Evolutionary conservation across 2,329 filamentous ascomycete genomes (phyloP).

Genomic region (Talaromyces sp.): DNA sequence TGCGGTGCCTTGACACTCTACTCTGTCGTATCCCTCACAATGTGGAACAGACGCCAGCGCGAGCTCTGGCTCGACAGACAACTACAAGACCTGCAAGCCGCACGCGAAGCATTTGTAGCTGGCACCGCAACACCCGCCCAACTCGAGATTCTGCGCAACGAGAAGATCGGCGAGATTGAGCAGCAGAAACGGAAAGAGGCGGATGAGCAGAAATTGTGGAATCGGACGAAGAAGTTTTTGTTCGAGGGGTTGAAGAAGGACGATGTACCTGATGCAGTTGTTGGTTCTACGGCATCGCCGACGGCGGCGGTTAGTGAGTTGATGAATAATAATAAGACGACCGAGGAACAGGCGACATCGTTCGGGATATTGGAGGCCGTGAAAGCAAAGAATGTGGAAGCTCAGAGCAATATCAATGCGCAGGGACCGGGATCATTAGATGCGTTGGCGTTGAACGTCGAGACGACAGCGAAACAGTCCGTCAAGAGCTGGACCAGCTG

Average conservation of each 20-base stretch:
- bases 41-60: slow-evolving; percentile 64
- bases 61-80: slow-evolving; percentile 58
- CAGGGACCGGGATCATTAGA: slow-evolving; percentile 30
- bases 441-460: slow-evolving; percentile 35
- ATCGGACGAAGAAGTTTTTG: slow-evolving; percentile 37
- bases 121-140: slow-evolving; percentile 41
- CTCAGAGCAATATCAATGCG: background rate
- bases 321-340: slow-evolving; percentile 3
- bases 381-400: slow-evolving; percentile 31
- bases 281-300: background rate
- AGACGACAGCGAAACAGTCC: slow-evolving; percentile 33
- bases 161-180: slow-evolving; percentile 42
- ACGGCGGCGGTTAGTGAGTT: slow-evolving; percentile 9
- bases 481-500: slow-evolving; percentile 40
- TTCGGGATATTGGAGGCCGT: slow-evolving; percentile 34
- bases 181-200: slow-evolving; percentile 39
- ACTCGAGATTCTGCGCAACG: slow-evolving; percentile 44
- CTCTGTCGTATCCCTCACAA: slow-evolving; percentile 62
- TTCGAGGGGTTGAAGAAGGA: slow-evolving; percentile 39
- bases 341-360: slow-evolving; percentile 19
- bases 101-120: slow-evolving; percentile 39
- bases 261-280: slow-evolving; percentile 21
- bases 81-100: slow-evolving; percentile 40
- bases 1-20: slow-evolving; percentile 60
- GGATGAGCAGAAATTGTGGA: slow-evolving; percentile 37